Evolutionary conservation across 2,329 filamentous ascomycete species (phyloP).

Genomic region (Tolypocladium tundrense): DNA sequence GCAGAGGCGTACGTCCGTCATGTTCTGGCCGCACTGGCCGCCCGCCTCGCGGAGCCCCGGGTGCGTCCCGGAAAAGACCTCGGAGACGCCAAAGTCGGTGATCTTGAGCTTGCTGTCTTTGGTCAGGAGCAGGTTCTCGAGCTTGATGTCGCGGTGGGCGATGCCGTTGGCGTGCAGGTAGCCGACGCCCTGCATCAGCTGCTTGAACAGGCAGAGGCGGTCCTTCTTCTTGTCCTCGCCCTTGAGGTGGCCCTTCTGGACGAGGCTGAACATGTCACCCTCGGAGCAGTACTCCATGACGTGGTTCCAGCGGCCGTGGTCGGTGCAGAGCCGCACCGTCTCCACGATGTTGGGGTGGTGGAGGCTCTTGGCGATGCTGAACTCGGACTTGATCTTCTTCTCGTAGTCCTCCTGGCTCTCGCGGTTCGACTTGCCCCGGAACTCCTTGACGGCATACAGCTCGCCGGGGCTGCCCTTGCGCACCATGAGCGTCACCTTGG

Average conservation of each 20-base stretch:
- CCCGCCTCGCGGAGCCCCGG: slow-evolving; percentile 65
- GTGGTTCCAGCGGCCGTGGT: slow-evolving; percentile 72
- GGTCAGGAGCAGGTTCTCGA: slow-evolving; percentile 75
- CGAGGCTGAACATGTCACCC: slow-evolving; percentile 68
- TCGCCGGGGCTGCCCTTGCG: slow-evolving; percentile 55
- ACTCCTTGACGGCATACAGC: slow-evolving; percentile 80
- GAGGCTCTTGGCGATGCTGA: slow-evolving; percentile 73
- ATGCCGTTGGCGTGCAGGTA: slow-evolving; percentile 79
- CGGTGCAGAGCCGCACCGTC: slow-evolving; percentile 64
- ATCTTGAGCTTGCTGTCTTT: slow-evolving; percentile 79
- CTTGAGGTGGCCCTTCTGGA: slow-evolving; percentile 60
- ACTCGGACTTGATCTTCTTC: slow-evolving; percentile 87
- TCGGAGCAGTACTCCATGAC: slow-evolving; percentile 88
- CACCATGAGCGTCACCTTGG: slow-evolving; percentile 71
- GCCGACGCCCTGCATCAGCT: slow-evolving; percentile 69
- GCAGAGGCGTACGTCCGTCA: slow-evolving; percentile 62
- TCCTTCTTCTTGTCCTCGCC: slow-evolving; percentile 55
- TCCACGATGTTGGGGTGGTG: slow-evolving; percentile 83
- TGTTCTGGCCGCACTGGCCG: slow-evolving; percentile 63
- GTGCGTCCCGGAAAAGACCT: slow-evolving; percentile 75
- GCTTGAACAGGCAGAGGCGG: slow-evolving; percentile 79
- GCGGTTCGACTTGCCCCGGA: slow-evolving; percentile 58
- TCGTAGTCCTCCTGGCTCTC: slow-evolving; percentile 69
- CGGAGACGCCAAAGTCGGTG: slow-evolving; percentile 82
- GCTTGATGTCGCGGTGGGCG: slow-evolving; percentile 83